Percentiles rank a stretch among this genome's conserved stretches.
phyloP scores from a whole-genome alignment of 1,139 yeast species.

The Diutina scorzettiae region DNA sequence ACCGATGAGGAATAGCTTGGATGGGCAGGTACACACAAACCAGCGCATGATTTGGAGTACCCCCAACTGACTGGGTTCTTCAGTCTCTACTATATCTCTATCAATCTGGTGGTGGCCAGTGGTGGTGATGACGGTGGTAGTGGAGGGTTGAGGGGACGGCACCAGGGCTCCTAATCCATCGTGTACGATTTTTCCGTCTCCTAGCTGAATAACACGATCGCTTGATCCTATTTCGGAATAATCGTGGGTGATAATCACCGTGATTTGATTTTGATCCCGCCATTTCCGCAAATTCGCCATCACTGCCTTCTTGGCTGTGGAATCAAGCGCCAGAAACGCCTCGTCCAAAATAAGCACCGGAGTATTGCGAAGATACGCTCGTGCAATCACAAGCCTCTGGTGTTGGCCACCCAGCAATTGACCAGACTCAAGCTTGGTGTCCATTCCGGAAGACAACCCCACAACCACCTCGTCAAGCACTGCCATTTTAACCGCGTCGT shows the following conservation, averaged over 20 bases:
- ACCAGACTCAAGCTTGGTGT: conserved; percentile 36
- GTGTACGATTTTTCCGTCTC: conserved; percentile 31
- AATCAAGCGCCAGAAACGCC: conserved; percentile 71
- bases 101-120: not conserved
- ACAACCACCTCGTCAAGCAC: conserved; percentile 34
- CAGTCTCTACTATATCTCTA: not conserved
- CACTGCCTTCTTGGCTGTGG: conserved; percentile 28
- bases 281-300: conserved; percentile 40
- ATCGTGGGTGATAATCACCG: conserved; percentile 76
- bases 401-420: conserved; percentile 88
- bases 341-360: conserved; percentile 78
- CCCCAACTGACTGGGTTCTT: conserved; percentile 14
- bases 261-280: conserved; percentile 53
- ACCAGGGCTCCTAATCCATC: not conserved
- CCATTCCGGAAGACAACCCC: conserved; percentile 39
- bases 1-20: conserved; percentile 24
- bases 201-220: conserved; percentile 48
- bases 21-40: conserved; percentile 21
- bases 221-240: conserved; percentile 37
- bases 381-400: conserved; percentile 72
- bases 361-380: conserved; percentile 64
- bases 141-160: not conserved
- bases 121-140: not conserved
- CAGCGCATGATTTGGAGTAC: conserved; percentile 22
- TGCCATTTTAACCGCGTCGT: conserved; percentile 42